Conservation (phyloP, 2,329 filamentous ascomycete genomes). For the Colletotrichum lindemuthianum region DNA sequence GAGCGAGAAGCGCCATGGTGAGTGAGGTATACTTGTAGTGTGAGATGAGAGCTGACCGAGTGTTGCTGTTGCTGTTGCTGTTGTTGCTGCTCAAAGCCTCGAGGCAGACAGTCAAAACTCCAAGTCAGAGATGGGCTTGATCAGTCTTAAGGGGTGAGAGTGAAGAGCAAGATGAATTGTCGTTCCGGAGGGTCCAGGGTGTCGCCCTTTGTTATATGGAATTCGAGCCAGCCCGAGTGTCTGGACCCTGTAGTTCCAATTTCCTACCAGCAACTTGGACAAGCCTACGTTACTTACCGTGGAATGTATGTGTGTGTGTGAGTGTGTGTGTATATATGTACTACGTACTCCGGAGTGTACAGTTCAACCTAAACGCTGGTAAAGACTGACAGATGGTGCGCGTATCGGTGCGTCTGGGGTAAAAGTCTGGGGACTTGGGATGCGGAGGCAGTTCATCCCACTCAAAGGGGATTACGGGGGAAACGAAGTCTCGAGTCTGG, state of each 20-base stretch:
- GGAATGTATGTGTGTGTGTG: too few species aligned
- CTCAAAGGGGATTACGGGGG: not conserved
- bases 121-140: slow-evolving; percentile 13
- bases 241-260: too few species aligned
- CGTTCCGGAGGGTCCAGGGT: slow-evolving; percentile 11
- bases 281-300: not conserved
- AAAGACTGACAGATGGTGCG: slow-evolving; percentile 17
- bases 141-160: slow-evolving; percentile 6
- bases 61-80: not conserved
- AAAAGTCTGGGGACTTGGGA: slow-evolving; percentile 31
- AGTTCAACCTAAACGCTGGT: not conserved
- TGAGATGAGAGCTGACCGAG: slow-evolving; percentile 5
- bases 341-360: too few species aligned
- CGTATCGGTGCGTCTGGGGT: slow-evolving; percentile 32
- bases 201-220: slow-evolving; percentile 32
- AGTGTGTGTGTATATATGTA: too few species aligned
- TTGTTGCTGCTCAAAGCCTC: slow-evolving; percentile 12
- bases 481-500: too few species aligned
- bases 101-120: slow-evolving; percentile 26
- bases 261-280: not conserved
- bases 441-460: slow-evolving; percentile 29
- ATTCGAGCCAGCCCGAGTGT: not conserved
- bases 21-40: not conserved
- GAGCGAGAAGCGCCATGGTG: slow-evolving; percentile 57
- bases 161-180: not conserved